Percentiles rank a stretch among this genome's conserved stretches.
These are phyloP conservation scores for Gaeumannomyces tritici DNA, from an alignment of 2,329 filamentous ascomycete species.

Conservation along the genomic window DNA sequence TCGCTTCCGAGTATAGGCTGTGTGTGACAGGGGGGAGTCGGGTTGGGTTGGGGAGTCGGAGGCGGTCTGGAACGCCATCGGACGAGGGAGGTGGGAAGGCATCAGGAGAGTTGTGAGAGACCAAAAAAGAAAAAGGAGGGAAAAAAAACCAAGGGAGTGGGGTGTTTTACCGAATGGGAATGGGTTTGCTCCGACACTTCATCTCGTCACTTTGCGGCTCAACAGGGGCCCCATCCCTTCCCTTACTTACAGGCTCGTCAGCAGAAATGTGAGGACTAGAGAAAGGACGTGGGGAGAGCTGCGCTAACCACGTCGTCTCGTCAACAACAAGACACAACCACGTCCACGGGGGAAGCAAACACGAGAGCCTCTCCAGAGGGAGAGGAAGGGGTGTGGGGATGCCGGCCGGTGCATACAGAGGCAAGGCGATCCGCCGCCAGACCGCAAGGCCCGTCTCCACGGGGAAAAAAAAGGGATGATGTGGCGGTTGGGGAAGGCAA, in stretches of 20 bases:
- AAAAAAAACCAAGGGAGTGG: too few relatives aligned
- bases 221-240: background rate
- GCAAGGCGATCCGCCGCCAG: too few relatives aligned
- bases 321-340: background rate
- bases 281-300: background rate
- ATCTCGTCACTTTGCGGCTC: background rate
- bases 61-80: background rate
- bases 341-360: too few relatives aligned
- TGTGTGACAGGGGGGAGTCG: background rate
- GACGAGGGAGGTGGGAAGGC: background rate
- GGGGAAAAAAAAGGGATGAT: background rate
- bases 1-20: too few relatives aligned
- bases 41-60: background rate
- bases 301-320: background rate
- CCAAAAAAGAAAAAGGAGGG: background rate
- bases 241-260: background rate
- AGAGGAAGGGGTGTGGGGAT: too few relatives aligned
- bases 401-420: too few relatives aligned
- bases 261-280: background rate
- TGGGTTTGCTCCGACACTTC: background rate
- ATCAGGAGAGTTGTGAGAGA: background rate
- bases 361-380: too few relatives aligned
- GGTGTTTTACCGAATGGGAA: too few relatives aligned
- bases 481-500: background rate
- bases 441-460: background rate